Evolutionary conservation across 2,329 filamentous ascomycete genomes (phyloP), one percentile per base, ranked within the genome.

Genomic region (Aspergillus luchuensis): DNA sequence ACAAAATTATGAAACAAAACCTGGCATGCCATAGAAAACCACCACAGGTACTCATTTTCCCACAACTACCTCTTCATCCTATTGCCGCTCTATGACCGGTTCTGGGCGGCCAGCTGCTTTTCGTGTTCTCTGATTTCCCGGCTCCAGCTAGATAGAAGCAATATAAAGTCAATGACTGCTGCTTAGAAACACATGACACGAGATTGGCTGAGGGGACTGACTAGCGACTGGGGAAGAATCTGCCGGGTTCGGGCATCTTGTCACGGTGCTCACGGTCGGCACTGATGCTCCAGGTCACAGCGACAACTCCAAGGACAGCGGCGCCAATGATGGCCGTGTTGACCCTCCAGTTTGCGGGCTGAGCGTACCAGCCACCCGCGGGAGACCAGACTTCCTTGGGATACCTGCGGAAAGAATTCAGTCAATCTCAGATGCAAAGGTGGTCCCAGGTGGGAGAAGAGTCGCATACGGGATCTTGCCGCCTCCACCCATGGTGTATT

Each of bases 341-440:
- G 72, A 82, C 81, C 78, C 90, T 95, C 95, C 95, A 99, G 85
- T 99, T 99, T 69, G 86, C 84, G 57, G 95, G 95, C 78, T 96
- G 94, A 57, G 89, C 82, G 80, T 99, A 99, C 95, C 95, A 99
- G 80, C 95, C 95, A 85, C 95, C 95, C 67, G 94, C 85, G 64
- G 95, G 95, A 74, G 95, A 98, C 95, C 95, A 99, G 85, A 99
- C 92, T 85, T 99, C 94, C 85, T 97, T 97, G 78, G 92, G 93
- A 81, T 97, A 97, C 75, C 92, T 96, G 72, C 57, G 60, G 49
- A 56, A 36, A 56, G 49, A 62, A 47, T 63, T 64, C 48, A 51
- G 67, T 75, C 57, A 76, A 72, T 56, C 53, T 54, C 55, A 39
- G 45, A 47, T 23, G 21, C 33, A 58, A 47, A 41, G 50, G 25